Conservation (phyloP, 305 asterid genomes). For the Fraxinus sp. region DNA sequence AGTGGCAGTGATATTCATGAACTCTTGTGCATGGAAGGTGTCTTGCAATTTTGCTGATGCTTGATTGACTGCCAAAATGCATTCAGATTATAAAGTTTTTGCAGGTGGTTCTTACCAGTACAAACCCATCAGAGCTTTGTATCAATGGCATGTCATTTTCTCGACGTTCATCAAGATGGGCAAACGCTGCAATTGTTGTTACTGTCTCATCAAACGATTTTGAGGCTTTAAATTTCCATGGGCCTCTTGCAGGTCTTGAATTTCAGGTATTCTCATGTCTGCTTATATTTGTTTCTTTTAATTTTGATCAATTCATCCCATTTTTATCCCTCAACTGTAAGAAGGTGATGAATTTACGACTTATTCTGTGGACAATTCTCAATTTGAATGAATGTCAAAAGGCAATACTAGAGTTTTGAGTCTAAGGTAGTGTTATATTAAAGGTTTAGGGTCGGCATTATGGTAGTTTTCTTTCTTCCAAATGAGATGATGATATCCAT, state of each 20-base stretch:
- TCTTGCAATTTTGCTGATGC: background rate
- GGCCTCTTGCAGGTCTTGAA: constrained; percentile 93
- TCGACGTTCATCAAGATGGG: constrained; percentile 90
- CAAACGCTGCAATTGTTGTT: constrained; percentile 89
- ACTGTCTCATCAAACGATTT: constrained; percentile 75
- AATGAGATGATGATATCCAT: background rate
- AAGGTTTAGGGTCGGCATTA: background rate
- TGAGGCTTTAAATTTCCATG: constrained; percentile 52
- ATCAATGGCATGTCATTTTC: constrained; percentile 97
- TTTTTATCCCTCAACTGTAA: constrained; percentile 7
- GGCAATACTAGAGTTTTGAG: background rate
- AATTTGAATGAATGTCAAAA: background rate
- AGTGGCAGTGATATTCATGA: background rate
- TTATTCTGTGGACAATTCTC: background rate
- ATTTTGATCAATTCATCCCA: background rate
- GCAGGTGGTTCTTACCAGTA: constrained; percentile 97
- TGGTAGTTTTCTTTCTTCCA: background rate
- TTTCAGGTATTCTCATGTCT: constrained; percentile 64
- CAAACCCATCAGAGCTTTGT: constrained; percentile 85
- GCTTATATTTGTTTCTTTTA: constrained; percentile 3
- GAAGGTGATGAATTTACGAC: background rate
- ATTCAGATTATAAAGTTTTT: constrained; percentile 25
- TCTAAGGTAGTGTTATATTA: background rate
- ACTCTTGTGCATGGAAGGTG: background rate
- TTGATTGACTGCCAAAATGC: background rate